These are phyloP conservation scores for Chytriomyces hyalinus DNA, from an alignment of 192 early-diverging fungal species.

Conservation along the genomic window DNA sequence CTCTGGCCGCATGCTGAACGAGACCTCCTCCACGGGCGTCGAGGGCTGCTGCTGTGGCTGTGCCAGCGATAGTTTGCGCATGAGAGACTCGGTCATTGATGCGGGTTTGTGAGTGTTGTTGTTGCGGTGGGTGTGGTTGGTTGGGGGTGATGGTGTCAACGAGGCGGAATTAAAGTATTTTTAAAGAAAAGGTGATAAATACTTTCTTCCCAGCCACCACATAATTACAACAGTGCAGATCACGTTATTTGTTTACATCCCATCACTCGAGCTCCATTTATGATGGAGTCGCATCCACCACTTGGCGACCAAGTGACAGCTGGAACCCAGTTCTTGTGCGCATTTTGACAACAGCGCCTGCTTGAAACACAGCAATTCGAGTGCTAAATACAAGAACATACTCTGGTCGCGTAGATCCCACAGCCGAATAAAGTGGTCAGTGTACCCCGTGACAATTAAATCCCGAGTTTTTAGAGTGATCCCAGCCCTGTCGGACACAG, in stretches of 20 bases:
- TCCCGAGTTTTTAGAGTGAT: constrained; percentile 69
- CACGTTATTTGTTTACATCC: too few species aligned
- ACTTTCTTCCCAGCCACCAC: too few species aligned
- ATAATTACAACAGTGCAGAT: too few species aligned
- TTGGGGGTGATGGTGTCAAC: too few species aligned
- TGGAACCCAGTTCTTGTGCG: constrained; percentile 86
- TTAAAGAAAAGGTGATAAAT: too few species aligned
- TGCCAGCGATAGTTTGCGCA: too few species aligned
- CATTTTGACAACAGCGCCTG: constrained; percentile 65
- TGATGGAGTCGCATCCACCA: constrained; percentile 84
- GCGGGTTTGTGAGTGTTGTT: too few species aligned
- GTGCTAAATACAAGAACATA: constrained; percentile 18
- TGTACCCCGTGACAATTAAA: constrained; percentile 91
- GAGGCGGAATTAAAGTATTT: too few species aligned
- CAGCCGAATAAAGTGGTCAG: constrained; percentile 79
- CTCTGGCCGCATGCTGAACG: constrained; percentile 49
- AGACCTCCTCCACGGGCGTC: constrained; percentile 12
- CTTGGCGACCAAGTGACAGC: constrained; percentile 83
- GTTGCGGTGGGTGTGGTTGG: too few species aligned
- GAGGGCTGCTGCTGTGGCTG: too few species aligned
- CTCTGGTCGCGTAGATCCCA: constrained; percentile 88
- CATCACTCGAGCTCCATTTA: constrained; percentile 38
- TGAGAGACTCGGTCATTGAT: too few species aligned
- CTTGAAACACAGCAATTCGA: not conserved
- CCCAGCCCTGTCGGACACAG: constrained; percentile 70